A percentile compares a stretch with the other conserved stretches of the same genome.
Evolutionary conservation across 2,329 filamentous ascomycete genomes (phyloP).

Genomic region (Fusarium sterilihyphosum): DNA sequence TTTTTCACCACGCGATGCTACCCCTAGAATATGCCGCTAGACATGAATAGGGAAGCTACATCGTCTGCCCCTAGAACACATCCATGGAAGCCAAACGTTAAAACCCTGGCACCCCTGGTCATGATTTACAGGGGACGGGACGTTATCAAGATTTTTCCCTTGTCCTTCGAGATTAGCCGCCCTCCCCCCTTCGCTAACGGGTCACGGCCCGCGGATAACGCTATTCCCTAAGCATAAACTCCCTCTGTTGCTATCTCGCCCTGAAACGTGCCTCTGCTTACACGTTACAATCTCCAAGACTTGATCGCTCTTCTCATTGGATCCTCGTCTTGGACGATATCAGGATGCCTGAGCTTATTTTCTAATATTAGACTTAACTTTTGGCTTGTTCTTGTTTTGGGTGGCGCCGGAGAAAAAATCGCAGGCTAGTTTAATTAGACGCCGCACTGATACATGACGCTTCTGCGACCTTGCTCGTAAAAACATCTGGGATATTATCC

Average conservation of each 20-base stretch:
- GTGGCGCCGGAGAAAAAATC: background rate
- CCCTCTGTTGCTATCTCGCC: slow-evolving; percentile 1
- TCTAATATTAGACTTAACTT: slow-evolving; percentile 24
- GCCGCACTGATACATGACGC: slow-evolving; percentile 27
- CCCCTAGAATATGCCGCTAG: background rate
- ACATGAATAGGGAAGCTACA: slow-evolving; percentile 21
- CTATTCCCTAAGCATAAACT: background rate
- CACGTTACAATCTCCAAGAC: background rate
- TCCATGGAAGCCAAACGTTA: background rate
- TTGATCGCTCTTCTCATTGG: background rate
- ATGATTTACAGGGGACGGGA: slow-evolving; percentile 1
- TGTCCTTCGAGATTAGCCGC: background rate
- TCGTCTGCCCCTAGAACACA: background rate
- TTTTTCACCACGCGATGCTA: background rate
- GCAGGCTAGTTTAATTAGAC: slow-evolving; percentile 2
- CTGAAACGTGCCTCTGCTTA: slow-evolving; percentile 11
- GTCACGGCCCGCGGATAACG: slow-evolving; percentile 6
- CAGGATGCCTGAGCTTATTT: slow-evolving; percentile 10
- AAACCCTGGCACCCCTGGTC: slow-evolving; percentile 1
- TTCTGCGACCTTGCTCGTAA: slow-evolving; percentile 24
- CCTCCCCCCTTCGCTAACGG: slow-evolving; percentile 14
- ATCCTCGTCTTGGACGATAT: background rate
- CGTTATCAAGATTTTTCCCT: slow-evolving; percentile 3
- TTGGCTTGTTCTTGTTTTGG: background rate
- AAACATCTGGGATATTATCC: background rate